Evolutionary conservation across 148 eudicot genomes (phyloP).

Genomic region (Amaranthus hypochondriacus): DNA sequence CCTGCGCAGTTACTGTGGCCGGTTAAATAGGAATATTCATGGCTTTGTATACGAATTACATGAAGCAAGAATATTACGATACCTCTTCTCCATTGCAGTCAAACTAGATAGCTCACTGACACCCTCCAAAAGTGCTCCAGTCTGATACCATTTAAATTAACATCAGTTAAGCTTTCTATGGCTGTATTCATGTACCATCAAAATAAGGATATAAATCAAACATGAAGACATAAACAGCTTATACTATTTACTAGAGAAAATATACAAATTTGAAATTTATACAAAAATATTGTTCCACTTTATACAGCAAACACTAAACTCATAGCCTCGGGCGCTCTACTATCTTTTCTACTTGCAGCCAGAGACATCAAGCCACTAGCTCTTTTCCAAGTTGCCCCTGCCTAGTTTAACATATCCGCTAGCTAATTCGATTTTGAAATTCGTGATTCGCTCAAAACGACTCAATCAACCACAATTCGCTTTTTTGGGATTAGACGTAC

Average conservation of each 20-base stretch:
- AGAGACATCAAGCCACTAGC: too few relatives aligned
- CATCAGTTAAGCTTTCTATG: neutral
- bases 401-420: too few relatives aligned
- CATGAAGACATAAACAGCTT: neutral
- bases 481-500: too few relatives aligned
- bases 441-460: too few relatives aligned
- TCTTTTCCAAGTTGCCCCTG: neutral
- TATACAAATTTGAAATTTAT: neutral
- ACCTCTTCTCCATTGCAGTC: constrained; percentile 27
- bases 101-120: constrained; percentile 25
- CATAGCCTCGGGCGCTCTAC: neutral
- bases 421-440: too few relatives aligned
- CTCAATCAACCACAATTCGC: too few relatives aligned
- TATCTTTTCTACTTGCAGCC: too few relatives aligned
- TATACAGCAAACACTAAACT: neutral
- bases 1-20: constrained; percentile 22
- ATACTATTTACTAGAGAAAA: neutral
- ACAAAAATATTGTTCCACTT: neutral
- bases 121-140: constrained; percentile 48
- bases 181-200: neutral
- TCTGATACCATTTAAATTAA: constrained; percentile 29
- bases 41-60: neutral
- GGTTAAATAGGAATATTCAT: neutral
- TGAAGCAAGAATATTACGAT: neutral
- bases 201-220: neutral